Evolutionary conservation across 306 rosid genomes (phyloP), one percentile per base, ranked within the genome.

Genomic region (Pterocarpus santalinus): DNA sequence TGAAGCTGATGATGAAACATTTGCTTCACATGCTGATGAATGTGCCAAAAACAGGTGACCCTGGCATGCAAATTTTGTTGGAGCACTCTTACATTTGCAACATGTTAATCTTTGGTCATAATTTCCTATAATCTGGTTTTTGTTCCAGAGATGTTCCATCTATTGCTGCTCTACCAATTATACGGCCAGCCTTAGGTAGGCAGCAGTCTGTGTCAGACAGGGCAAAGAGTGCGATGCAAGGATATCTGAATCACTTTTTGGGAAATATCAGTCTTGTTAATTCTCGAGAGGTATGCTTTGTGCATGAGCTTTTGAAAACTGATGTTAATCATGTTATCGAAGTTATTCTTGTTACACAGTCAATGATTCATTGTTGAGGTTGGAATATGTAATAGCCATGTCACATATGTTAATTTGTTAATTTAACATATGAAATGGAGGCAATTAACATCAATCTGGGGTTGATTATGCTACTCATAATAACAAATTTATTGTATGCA

Each of bases 101-200:
- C 33, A 43, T 60, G 69, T 73, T n/a, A 11, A 65, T 6, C 70
- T 77, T 36, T 80, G 52, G 60, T 75, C 66, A 63, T 82, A 77
- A 70, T 75, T 82, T 76, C 82, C 71, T 85, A 68, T 65, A 32
- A 30, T 57, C 76, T 80, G 80, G 11, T 78, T 80, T 85, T 84
- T 88, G 86, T 56, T 87, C 53, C 94, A 96, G 99, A 90, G 97
- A 96, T 81, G 98, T 96, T 86, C 99, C 99, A 67, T 96, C 99
- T 30, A 94, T 97, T 74, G 99, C 99, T 36, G 98, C 98, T 65
- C 87, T 96, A 66, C 97, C 98, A 58, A 91, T 96, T 57, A 96
- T 96, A 83, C 91, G 95, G 62, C 99, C 99, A 17, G 97, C 97
- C 77, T 67, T 96, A 72, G 98, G 98, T 75, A 88, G 99, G 86